Conservation (phyloP, 805 yeast species). For the Candida incommunis region DNA sequence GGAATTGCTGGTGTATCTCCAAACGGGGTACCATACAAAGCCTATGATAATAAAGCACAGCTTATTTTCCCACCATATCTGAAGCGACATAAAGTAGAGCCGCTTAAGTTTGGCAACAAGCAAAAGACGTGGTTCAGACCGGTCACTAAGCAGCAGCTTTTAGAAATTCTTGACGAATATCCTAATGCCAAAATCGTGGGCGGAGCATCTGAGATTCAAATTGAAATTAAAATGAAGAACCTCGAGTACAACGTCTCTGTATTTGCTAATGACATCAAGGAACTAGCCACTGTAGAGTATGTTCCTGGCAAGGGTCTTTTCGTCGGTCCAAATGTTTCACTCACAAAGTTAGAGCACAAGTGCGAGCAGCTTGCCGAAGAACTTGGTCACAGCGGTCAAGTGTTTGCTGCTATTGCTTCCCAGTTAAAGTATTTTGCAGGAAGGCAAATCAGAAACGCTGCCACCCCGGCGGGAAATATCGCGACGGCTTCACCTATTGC, state of each 20-base stretch:
- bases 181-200: slow-evolving; percentile 29
- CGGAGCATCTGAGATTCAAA: slow-evolving; percentile 36
- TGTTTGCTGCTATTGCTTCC: slow-evolving; percentile 23
- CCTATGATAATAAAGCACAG: slow-evolving; percentile 26
- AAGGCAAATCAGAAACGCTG: slow-evolving; percentile 34
- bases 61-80: slow-evolving; percentile 28
- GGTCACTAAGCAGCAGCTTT: slow-evolving; percentile 24
- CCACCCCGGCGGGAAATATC: slow-evolving; percentile 35
- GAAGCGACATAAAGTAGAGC: slow-evolving; percentile 17
- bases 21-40: slow-evolving; percentile 27
- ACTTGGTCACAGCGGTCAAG: slow-evolving; percentile 19
- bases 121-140: slow-evolving; percentile 33
- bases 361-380: slow-evolving; percentile 19
- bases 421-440: slow-evolving; percentile 36
- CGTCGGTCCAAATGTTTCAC: slow-evolving; percentile 29
- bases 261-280: slow-evolving; percentile 30
- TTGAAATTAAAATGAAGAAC: slow-evolving; percentile 31
- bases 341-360: slow-evolving; percentile 26
- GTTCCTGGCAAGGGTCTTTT: slow-evolving; percentile 28
- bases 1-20: slow-evolving; percentile 20
- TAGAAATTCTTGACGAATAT: slow-evolving; percentile 21
- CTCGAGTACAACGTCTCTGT: slow-evolving; percentile 26
- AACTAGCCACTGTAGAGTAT: slow-evolving; percentile 22
- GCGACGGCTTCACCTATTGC: slow-evolving; percentile 38
- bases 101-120: slow-evolving; percentile 22